Percentiles rank a stretch among this genome's conserved stretches.
Conservation (phyloP, 768 basidiomycete genomes). For the Psilocybe subaeruginosa region DNA sequence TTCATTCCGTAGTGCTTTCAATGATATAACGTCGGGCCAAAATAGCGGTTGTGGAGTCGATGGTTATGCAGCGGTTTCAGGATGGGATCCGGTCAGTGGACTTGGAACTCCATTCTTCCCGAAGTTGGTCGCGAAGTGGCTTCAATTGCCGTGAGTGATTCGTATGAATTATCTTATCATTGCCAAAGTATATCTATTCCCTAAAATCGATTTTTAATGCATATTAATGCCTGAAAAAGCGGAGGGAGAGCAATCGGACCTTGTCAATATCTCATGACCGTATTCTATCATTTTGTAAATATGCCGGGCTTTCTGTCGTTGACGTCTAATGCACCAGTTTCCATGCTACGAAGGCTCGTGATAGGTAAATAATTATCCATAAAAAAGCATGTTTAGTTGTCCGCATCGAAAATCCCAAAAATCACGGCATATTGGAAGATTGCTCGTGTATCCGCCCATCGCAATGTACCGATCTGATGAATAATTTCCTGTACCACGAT, state of each 20-base stretch:
- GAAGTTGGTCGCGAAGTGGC: constrained; percentile 36
- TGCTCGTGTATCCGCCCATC: background rate
- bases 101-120: constrained; percentile 50
- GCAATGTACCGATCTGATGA: background rate
- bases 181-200: background rate
- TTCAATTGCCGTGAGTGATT: constrained; percentile 24
- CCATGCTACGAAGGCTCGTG: background rate
- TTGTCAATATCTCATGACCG: background rate
- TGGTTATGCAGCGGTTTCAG: constrained; percentile 36
- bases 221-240: background rate
- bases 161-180: background rate
- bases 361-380: background rate
- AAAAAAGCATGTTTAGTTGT: background rate
- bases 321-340: background rate
- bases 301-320: background rate
- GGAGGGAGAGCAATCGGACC: background rate
- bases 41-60: constrained; percentile 47
- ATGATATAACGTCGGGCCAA: constrained; percentile 49
- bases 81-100: constrained; percentile 53
- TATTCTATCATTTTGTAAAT: background rate
- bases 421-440: background rate
- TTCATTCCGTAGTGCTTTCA: constrained; percentile 42
- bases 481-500: constrained; percentile 9
- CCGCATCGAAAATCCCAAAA: background rate
- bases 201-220: background rate